A percentile compares a stretch with the other conserved stretches of the same genome.
phyloP scores from a whole-genome alignment of 1,284 basidiomycete genomes.

The Neotropicomus parvogracilis region DNA sequence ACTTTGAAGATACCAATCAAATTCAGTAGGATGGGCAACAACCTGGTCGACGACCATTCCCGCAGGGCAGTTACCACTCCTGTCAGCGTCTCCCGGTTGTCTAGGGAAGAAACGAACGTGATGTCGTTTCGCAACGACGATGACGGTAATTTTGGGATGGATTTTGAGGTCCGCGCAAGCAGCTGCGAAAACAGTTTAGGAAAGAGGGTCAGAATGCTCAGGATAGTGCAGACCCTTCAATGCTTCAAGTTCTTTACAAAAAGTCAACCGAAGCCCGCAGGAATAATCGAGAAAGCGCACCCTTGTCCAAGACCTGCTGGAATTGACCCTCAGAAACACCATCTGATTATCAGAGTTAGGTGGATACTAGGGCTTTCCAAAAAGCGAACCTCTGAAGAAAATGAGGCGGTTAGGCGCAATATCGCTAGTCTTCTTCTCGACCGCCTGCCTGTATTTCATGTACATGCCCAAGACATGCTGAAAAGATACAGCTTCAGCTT shows the following conservation, averaged over 20 bases:
- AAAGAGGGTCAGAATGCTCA: constrained; percentile 5
- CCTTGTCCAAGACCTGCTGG: constrained; percentile 58
- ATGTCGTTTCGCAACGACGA: constrained; percentile 75
- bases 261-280: neutral
- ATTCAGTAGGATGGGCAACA: constrained; percentile 69
- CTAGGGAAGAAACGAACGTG: constrained; percentile 75
- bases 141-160: constrained; percentile 64
- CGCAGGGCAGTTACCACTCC: constrained; percentile 69
- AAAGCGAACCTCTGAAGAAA: constrained; percentile 61
- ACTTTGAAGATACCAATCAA: constrained; percentile 77
- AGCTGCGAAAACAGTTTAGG: constrained; percentile 35
- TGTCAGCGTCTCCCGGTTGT: constrained; percentile 49
- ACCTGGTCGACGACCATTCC: constrained; percentile 74
- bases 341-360: constrained; percentile 40
- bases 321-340: constrained; percentile 82
- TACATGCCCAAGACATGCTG: constrained; percentile 56
- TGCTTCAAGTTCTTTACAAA: constrained; percentile 48
- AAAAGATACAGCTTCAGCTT: constrained; percentile 13
- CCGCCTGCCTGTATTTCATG: constrained; percentile 46
- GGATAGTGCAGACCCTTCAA: constrained; percentile 45
- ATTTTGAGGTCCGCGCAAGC: constrained; percentile 56
- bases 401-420: constrained; percentile 61
- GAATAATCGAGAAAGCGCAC: constrained; percentile 33
- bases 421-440: constrained; percentile 48
- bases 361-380: neutral